phyloP scores from a whole-genome alignment of 2,329 filamentous ascomycete species.

The Nemania bipapillata region DNA sequence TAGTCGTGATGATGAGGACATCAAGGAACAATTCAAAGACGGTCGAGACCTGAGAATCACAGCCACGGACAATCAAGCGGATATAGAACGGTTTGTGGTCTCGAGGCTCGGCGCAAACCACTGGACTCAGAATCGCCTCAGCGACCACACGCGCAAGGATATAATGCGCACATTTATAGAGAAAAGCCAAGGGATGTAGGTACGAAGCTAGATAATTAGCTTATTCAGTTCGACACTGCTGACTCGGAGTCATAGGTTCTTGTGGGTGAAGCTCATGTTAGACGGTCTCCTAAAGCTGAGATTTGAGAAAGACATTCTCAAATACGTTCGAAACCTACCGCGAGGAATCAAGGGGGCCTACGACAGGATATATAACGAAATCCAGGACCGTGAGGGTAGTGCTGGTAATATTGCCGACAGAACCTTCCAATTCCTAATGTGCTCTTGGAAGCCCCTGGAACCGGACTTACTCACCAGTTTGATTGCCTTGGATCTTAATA shows the following conservation, averaged over 20 bases:
- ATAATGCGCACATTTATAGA: constrained; percentile 13
- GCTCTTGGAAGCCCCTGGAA: constrained; percentile 9
- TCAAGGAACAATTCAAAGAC: constrained; percentile 18
- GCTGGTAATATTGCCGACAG: constrained; percentile 2
- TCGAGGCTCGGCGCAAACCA: constrained; percentile 3
- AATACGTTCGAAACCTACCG: constrained; percentile 22
- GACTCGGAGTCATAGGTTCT: constrained; percentile 13
- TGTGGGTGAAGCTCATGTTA: constrained; percentile 22
- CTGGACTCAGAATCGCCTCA: constrained; percentile 17
- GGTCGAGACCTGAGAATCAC: constrained; percentile 2
- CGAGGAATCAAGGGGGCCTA: constrained; percentile 18
- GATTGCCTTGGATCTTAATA: constrained; percentile 12
- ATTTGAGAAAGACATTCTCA: constrained; percentile 9
- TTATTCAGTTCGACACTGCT: not conserved
- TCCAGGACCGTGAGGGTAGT: not conserved
- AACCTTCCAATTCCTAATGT: constrained; percentile 27
- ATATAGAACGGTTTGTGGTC: constrained; percentile 22
- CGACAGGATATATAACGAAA: constrained; percentile 12
- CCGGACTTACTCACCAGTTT: constrained; percentile 21
- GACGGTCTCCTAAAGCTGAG: constrained; percentile 20
- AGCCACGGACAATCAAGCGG: constrained; percentile 20
- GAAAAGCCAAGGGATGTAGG: constrained; percentile 28
- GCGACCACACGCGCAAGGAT: not conserved
- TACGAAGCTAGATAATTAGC: not conserved
- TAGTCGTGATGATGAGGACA: constrained; percentile 25